Evolutionary conservation across 2,329 filamentous ascomycete species (phyloP).

Genomic region (Fusarium sp.): DNA sequence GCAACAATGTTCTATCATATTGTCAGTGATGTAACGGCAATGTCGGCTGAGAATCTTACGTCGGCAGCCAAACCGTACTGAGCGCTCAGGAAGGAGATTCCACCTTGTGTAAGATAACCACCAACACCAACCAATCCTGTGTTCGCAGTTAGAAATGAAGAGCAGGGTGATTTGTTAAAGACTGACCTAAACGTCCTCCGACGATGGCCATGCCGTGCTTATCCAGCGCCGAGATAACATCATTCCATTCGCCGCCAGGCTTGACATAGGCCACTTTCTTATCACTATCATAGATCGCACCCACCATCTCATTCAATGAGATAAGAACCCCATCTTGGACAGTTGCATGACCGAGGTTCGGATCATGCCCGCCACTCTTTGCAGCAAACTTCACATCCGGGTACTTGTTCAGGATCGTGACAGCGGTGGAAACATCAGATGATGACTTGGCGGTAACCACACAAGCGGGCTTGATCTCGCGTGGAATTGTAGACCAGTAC

Average conservation of each 20-base stretch:
- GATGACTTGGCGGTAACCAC: constrained; percentile 7
- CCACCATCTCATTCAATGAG: constrained; percentile 16
- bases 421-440: constrained; percentile 8
- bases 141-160: rapidly evolving
- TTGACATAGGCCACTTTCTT: constrained; percentile 27
- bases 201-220: constrained; percentile 12
- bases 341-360: constrained; percentile 18
- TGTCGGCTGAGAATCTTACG: not conserved
- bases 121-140: constrained; percentile 21
- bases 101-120: constrained; percentile 12
- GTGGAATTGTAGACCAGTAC: constrained; percentile 18
- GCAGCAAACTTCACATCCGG: constrained; percentile 26
- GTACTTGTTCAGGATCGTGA: constrained; percentile 25
- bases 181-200: constrained; percentile 18
- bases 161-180: rapidly evolving
- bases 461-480: constrained; percentile 20
- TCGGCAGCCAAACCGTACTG: constrained; percentile 30
- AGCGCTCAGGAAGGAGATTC: constrained; percentile 25
- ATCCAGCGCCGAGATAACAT: constrained; percentile 8
- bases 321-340: constrained; percentile 18
- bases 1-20: constrained; percentile 3
- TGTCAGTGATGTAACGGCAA: not conserved
- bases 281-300: constrained; percentile 8
- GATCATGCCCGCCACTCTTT: constrained; percentile 26
- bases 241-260: constrained; percentile 32